Percentiles rank a stretch among this genome's conserved stretches.
These are phyloP conservation scores for Lactarius deliciosus DNA, from an alignment of 768 basidiomycete genomes.

Conservation along the genomic window DNA sequence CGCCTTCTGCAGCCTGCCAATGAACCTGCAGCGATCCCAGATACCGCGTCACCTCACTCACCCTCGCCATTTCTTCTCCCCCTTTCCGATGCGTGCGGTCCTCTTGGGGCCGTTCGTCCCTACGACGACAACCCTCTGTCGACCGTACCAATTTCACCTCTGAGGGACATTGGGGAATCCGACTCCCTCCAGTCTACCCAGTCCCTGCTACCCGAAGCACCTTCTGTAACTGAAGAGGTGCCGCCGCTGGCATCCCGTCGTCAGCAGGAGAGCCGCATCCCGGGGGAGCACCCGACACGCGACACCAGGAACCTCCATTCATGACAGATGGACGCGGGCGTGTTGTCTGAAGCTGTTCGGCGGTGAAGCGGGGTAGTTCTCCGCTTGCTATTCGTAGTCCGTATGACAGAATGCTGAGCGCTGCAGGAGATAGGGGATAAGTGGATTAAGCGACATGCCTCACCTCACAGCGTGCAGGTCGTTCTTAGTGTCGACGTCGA, in stretches of 20 bases:
- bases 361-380: slow-evolving; percentile 17
- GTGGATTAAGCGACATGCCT: neutral
- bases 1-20: neutral
- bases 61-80: neutral
- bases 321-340: slow-evolving; percentile 39
- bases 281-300: neutral
- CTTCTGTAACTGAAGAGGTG: neutral
- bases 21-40: neutral
- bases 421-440: slow-evolving; percentile 12
- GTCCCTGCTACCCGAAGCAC: neutral
- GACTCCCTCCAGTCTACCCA: neutral
- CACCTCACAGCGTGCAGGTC: neutral
- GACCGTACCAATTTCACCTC: slow-evolving; percentile 1
- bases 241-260: neutral
- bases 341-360: slow-evolving; percentile 37
- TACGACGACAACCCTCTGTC: neutral
- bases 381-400: slow-evolving; percentile 1
- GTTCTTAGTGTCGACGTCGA: neutral
- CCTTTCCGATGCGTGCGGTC: too few relatives aligned
- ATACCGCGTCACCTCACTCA: slow-evolving; percentile 13
- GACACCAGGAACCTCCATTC: slow-evolving; percentile 35
- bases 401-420: neutral
- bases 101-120: neutral
- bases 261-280: neutral
- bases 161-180: slow-evolving; percentile 1